Evolutionary conservation across 192 early-diverging fungal genomes (phyloP).

Genomic region (Coemansia guatemalensis): DNA sequence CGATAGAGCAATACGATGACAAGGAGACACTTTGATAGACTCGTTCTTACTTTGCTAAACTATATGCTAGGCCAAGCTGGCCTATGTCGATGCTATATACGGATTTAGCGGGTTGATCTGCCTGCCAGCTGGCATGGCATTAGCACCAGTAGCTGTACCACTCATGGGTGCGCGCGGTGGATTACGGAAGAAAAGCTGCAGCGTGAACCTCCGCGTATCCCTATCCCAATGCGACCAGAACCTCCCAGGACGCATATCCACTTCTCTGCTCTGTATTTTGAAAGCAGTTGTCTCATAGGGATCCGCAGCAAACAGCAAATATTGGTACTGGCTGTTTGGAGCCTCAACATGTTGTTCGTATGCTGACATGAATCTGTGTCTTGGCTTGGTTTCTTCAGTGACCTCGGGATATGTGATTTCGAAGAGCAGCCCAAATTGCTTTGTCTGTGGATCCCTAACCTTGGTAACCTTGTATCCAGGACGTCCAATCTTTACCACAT

Average conservation of each 20-base stretch:
- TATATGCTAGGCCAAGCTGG: too few species aligned
- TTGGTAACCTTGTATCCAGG: conserved; percentile 95
- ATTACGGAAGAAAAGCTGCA: conserved; percentile 84
- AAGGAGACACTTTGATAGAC: too few species aligned
- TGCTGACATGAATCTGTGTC: conserved; percentile 94
- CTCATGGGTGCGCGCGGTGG: conserved; percentile 11
- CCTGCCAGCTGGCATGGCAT: conserved; percentile 6
- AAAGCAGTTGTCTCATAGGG: conserved; percentile 95
- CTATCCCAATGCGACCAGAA: conserved; percentile 96
- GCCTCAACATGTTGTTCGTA: conserved; percentile 92
- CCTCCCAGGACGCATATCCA: conserved; percentile 82
- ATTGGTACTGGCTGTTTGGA: conserved; percentile 87
- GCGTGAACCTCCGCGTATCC: conserved; percentile 79
- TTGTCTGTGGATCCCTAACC: conserved; percentile 81
- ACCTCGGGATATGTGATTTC: conserved; percentile 96
- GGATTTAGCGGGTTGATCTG: conserved; percentile 35
- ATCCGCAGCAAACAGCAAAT: conserved; percentile 92
- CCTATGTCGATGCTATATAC: conserved; percentile 11
- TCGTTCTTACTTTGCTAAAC: too few species aligned
- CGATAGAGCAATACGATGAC: too few species aligned
- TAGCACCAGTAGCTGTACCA: conserved; percentile 15
- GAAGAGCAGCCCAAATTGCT: conserved; percentile 88
- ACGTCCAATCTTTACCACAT: conserved; percentile 91
- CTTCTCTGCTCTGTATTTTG: conserved; percentile 89
- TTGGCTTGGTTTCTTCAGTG: conserved; percentile 76